Conservation (phyloP, 2,329 filamentous ascomycete genomes). For the Penicillium thymicola region DNA sequence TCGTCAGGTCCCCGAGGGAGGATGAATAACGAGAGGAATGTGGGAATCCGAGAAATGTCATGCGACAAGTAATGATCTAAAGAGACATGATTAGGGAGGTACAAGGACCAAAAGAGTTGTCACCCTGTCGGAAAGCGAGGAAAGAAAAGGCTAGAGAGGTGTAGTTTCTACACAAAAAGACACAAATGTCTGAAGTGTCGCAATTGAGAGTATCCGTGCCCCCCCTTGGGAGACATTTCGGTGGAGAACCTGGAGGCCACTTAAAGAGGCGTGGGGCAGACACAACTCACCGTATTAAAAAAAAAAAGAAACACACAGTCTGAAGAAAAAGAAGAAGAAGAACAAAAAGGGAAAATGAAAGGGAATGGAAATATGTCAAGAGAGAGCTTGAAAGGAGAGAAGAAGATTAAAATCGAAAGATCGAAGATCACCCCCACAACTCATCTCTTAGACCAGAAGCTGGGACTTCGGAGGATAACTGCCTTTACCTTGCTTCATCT, state of each 20-base stretch:
- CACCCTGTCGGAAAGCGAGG: slow-evolving; percentile 5
- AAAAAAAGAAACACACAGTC: not conserved
- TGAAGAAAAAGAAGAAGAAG: not conserved
- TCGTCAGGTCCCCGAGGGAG: slow-evolving; percentile 9
- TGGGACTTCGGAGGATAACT: slow-evolving; percentile 3
- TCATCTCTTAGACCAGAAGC: not conserved
- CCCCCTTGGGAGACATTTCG: slow-evolving; percentile 26
- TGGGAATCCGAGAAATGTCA: slow-evolving; percentile 11
- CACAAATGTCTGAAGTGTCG: slow-evolving; percentile 10
- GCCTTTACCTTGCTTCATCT: slow-evolving; percentile 4
- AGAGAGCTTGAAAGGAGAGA: slow-evolving; percentile 1
- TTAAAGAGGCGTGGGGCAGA: slow-evolving; percentile 31
- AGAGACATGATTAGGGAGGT: slow-evolving; percentile 13
- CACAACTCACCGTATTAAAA: slow-evolving; percentile 18
- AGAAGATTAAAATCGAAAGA: slow-evolving; percentile 1
- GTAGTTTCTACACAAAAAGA: slow-evolving; percentile 2
- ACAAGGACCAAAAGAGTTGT: not conserved
- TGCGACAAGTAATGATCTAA: slow-evolving; percentile 21
- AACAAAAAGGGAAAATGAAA: not conserved
- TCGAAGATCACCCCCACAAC: slow-evolving; percentile 7
- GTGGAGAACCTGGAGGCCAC: slow-evolving; percentile 28
- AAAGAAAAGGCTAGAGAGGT: slow-evolving; percentile 2
- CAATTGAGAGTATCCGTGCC: slow-evolving; percentile 17
- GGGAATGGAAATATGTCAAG: not conserved
- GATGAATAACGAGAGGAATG: slow-evolving; percentile 23